Evolutionary conservation across 2,329 filamentous ascomycete genomes (phyloP).

Genomic region (Periconia sp.): DNA sequence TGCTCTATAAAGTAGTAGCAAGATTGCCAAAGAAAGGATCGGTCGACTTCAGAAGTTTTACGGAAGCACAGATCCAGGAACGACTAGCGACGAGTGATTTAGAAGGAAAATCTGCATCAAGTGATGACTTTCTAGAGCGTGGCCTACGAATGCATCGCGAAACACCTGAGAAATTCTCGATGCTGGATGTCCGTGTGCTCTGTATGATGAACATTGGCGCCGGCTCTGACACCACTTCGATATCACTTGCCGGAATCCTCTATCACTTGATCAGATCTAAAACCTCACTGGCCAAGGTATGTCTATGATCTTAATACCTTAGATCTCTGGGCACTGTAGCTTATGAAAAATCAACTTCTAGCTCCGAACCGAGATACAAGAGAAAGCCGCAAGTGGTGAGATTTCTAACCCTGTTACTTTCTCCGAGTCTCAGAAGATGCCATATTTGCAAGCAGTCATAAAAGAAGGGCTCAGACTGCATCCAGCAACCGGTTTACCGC

Average conservation of each 20-base stretch:
- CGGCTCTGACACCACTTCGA: slow-evolving; percentile 55
- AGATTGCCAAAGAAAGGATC: not conserved
- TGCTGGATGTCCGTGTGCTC: too few relatives aligned
- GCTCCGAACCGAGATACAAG: slow-evolving; percentile 28
- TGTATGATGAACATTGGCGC: slow-evolving; percentile 49
- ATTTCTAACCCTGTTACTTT: slow-evolving; percentile 20
- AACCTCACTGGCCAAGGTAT: slow-evolving; percentile 19
- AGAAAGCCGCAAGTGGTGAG: slow-evolving; percentile 8
- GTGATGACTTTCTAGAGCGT: not conserved
- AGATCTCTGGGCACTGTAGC: too few relatives aligned
- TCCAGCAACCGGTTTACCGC: slow-evolving; percentile 48
- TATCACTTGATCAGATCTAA: slow-evolving; percentile 53
- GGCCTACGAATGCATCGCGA: too few relatives aligned
- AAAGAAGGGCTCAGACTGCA: slow-evolving; percentile 52
- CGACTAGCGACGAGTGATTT: not conserved
- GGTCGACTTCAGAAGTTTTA: not conserved
- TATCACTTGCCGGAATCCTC: slow-evolving; percentile 54
- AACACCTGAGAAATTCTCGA: too few relatives aligned
- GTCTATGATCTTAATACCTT: too few relatives aligned
- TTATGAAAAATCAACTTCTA: too few relatives aligned
- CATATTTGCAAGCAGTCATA: slow-evolving; percentile 52
- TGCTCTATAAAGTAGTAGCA: not conserved
- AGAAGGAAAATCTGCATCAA: not conserved
- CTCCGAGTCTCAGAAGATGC: slow-evolving; percentile 46
- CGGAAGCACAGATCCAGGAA: too few relatives aligned